phyloP scores from a whole-genome alignment of 257 asterid genomes.

The Handroanthus guayacan region DNA sequence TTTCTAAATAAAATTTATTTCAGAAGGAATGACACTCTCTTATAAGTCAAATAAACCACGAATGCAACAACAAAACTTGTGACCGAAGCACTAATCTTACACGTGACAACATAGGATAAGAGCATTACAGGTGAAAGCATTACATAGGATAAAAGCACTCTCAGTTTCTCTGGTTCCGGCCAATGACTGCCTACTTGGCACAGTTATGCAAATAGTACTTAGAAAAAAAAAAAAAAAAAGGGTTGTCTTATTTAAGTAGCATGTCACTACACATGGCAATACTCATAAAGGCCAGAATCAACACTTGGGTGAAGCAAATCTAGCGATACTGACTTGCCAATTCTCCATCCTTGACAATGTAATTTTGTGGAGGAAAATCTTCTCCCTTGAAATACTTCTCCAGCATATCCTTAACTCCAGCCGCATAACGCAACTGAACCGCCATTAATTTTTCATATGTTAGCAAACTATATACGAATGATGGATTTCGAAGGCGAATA shows the following conservation, averaged over 20 bases:
- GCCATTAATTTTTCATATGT: slow-evolving; percentile 17
- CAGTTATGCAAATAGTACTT: not conserved
- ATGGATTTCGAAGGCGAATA: not conserved
- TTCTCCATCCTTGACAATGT: slow-evolving; percentile 98
- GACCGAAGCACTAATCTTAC: too few relatives aligned
- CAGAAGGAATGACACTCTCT: too few relatives aligned
- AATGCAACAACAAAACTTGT: too few relatives aligned
- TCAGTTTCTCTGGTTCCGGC: not conserved
- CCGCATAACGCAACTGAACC: slow-evolving; percentile 90
- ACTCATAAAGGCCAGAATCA: slow-evolving; percentile 8
- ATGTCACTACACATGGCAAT: not conserved
- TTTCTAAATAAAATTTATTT: too few relatives aligned
- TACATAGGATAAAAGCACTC: too few relatives aligned
- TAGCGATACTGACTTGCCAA: slow-evolving; percentile 91
- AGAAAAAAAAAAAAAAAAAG: not conserved
- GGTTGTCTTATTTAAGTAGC: slow-evolving; percentile 28
- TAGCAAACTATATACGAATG: not conserved
- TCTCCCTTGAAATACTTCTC: slow-evolving; percentile 94
- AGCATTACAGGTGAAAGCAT: not conserved
- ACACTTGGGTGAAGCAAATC: slow-evolving; percentile 31
- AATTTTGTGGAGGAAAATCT: slow-evolving; percentile 81
- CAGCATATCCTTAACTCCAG: slow-evolving; percentile 95
- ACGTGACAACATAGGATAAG: too few relatives aligned
- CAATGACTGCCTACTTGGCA: not conserved
- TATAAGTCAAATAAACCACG: too few relatives aligned